These are phyloP conservation scores for Mycena chlorophos DNA, from an alignment of 768 basidiomycete genomes.

Conservation along the genomic window DNA sequence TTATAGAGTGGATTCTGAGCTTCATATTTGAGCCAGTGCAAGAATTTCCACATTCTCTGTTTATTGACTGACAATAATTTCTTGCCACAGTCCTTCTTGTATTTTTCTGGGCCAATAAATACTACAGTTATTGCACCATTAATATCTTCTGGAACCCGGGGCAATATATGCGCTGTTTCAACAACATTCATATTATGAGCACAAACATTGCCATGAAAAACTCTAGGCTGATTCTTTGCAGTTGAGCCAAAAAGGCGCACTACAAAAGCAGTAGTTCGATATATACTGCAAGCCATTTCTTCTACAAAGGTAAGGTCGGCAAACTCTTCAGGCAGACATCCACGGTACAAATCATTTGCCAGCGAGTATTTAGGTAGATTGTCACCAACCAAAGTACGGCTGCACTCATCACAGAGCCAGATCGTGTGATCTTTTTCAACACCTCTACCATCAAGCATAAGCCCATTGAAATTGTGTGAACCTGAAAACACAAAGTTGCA, in stretches of 20 bases:
- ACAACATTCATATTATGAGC: constrained; percentile 35
- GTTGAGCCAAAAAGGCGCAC: constrained; percentile 14
- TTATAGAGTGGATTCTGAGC: constrained; percentile 25
- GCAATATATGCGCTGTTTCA: constrained; percentile 29
- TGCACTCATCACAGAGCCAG: not conserved
- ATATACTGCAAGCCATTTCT: constrained; percentile 31
- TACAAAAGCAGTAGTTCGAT: constrained; percentile 29
- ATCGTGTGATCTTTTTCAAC: not conserved
- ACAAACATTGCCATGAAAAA: constrained; percentile 37
- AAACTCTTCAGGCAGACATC: constrained; percentile 24
- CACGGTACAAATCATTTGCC: constrained; percentile 25
- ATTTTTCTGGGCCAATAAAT: constrained; percentile 30
- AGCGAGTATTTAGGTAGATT: constrained; percentile 24
- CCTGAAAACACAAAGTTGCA: not conserved
- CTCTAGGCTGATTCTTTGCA: constrained; percentile 25
- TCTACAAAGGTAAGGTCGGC: constrained; percentile 30
- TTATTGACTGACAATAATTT: constrained; percentile 26
- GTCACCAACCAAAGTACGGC: not conserved
- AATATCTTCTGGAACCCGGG: constrained; percentile 28
- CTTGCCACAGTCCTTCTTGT: constrained; percentile 15
- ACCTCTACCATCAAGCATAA: not conserved
- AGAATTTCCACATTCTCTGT: constrained; percentile 26
- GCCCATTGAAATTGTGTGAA: not conserved
- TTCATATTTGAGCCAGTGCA: constrained; percentile 24
- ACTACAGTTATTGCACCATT: constrained; percentile 28